These are phyloP conservation scores for Macrotyloma uniflorum DNA, from an alignment of 306 rosid species.

Conservation along the genomic window DNA sequence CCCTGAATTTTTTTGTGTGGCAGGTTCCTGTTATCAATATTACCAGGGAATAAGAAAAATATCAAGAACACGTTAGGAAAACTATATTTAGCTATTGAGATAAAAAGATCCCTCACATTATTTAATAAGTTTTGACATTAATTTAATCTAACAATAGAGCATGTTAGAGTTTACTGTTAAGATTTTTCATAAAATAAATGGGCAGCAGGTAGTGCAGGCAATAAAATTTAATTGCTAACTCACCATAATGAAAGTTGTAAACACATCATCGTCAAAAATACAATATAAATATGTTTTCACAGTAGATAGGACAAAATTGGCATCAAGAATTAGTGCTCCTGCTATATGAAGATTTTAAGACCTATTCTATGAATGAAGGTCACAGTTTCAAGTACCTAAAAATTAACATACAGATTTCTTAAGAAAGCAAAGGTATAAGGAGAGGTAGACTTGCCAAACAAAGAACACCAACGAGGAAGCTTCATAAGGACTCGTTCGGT, in stretches of 20 bases:
- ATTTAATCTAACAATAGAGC: not conserved
- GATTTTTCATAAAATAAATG: not conserved
- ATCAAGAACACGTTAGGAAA: not conserved
- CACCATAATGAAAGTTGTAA: not conserved
- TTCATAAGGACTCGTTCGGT: slow-evolving; percentile 61
- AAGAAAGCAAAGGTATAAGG: slow-evolving; percentile 78
- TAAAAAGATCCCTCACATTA: too few species aligned
- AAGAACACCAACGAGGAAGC: slow-evolving; percentile 90
- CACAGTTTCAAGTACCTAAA: slow-evolving; percentile 43
- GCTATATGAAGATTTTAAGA: slow-evolving; percentile 17
- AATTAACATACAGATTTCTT: slow-evolving; percentile 62
- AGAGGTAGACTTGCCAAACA: slow-evolving; percentile 91
- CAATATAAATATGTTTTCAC: not conserved
- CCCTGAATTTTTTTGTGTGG: not conserved
- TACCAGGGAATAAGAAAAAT: not conserved
- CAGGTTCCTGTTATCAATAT: not conserved
- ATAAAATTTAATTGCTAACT: not conserved
- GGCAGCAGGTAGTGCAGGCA: not conserved
- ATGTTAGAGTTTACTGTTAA: not conserved
- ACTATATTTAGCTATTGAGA: not conserved
- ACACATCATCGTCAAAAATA: not conserved
- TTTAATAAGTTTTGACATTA: too few species aligned
- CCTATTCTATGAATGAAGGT: slow-evolving; percentile 6
- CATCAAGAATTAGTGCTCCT: slow-evolving; percentile 23
- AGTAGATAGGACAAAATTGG: slow-evolving; percentile 3